Evolutionary conservation across 345 rosid species (phyloP).

Genomic region (Iberis pinnata): DNA sequence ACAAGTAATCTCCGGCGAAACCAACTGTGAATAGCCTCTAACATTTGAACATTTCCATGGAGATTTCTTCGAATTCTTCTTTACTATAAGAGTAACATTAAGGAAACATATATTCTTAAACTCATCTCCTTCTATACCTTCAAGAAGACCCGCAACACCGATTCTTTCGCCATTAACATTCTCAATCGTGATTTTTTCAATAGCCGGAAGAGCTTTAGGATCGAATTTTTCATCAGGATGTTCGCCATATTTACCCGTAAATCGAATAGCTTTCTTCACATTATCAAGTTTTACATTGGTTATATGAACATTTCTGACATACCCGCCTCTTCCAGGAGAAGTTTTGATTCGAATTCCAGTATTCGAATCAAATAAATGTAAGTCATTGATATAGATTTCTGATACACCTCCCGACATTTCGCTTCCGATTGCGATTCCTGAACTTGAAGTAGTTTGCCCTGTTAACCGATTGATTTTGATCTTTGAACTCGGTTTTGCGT

Average conservation of each 20-base stretch:
- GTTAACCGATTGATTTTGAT: conserved; percentile 56
- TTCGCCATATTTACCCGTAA: conserved; percentile 66
- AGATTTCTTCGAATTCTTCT: conserved; percentile 28
- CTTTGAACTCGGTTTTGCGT: conserved; percentile 69
- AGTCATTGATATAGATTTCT: conserved; percentile 57
- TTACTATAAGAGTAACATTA: conserved; percentile 45
- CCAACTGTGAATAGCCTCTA: conserved; percentile 68
- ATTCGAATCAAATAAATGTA: conserved; percentile 50
- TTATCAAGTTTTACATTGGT: conserved; percentile 52
- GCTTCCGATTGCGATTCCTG: conserved; percentile 90
- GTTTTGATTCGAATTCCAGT: conserved; percentile 77
- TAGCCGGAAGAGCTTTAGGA: conserved; percentile 61
- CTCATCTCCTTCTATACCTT: conserved; percentile 74
- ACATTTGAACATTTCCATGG: conserved; percentile 80
- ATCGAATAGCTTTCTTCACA: conserved; percentile 60
- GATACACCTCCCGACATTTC: conserved; percentile 99
- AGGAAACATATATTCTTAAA: conserved; percentile 67
- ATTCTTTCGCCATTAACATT: conserved; percentile 63
- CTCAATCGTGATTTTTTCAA: conserved; percentile 62
- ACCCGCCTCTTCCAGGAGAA: conserved; percentile 89
- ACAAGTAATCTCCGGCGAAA: conserved; percentile 63
- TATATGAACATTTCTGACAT: conserved; percentile 63
- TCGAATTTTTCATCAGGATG: conserved; percentile 78
- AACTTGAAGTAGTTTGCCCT: conserved; percentile 60
- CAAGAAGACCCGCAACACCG: conserved; percentile 62